These are phyloP conservation scores for Torulaspora gathmanii DNA, from an alignment of 805 yeast genomes.

Conservation along the genomic window DNA sequence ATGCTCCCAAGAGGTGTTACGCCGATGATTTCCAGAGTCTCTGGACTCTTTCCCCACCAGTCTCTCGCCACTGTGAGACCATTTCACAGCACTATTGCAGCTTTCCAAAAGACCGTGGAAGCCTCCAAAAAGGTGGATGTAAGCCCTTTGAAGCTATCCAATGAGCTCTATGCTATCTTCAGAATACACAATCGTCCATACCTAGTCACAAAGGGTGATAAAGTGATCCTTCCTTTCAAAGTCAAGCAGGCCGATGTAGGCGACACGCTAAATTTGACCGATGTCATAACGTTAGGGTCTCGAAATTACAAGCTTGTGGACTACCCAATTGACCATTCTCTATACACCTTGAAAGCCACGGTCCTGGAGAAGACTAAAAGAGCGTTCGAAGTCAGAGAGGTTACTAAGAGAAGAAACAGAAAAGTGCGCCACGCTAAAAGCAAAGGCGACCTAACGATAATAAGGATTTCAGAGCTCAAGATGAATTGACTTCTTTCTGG, in stretches of 20 bases:
- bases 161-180: slow-evolving; percentile 74
- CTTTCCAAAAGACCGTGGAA: slow-evolving; percentile 4
- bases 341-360: slow-evolving; percentile 64
- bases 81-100: background rate
- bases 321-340: slow-evolving; percentile 47
- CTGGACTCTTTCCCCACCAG: background rate
- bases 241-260: slow-evolving; percentile 78
- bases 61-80: background rate
- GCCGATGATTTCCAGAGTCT: background rate
- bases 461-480: slow-evolving; percentile 68
- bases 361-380: slow-evolving; percentile 82
- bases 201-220: slow-evolving; percentile 88
- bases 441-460: slow-evolving; percentile 70
- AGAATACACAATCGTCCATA: slow-evolving; percentile 80
- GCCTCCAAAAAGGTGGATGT: slow-evolving; percentile 36
- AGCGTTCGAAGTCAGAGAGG: slow-evolving; percentile 66
- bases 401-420: slow-evolving; percentile 76
- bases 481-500: slow-evolving; percentile 37
- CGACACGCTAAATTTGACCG: slow-evolving; percentile 65
- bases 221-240: slow-evolving; percentile 70
- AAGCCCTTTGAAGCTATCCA: slow-evolving; percentile 60
- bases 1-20: background rate
- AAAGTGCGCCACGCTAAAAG: slow-evolving; percentile 60
- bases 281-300: slow-evolving; percentile 79
- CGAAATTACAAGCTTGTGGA: slow-evolving; percentile 69